Conservation (phyloP, 2,329 filamentous ascomycete genomes). For the Colletotrichum sp. region DNA sequence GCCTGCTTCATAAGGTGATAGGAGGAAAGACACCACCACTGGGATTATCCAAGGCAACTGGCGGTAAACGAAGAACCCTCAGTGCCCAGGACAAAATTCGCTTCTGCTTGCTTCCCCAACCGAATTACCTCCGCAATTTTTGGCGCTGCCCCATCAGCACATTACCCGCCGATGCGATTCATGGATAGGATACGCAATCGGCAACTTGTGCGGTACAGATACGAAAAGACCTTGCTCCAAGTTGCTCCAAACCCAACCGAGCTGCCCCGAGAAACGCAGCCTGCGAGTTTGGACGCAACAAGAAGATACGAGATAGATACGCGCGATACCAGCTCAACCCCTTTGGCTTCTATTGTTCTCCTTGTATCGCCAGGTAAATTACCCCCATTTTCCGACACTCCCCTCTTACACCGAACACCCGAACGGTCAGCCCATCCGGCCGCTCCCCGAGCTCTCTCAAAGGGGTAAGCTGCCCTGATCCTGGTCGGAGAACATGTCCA, state of each 20-base stretch:
- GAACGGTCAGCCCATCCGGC: constrained; percentile 12
- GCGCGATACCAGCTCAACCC: neutral
- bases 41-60: neutral
- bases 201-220: neutral
- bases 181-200: neutral
- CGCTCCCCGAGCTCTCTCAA: constrained; percentile 8
- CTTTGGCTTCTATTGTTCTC: neutral
- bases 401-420: neutral
- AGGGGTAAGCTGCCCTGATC: constrained; percentile 5
- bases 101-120: neutral
- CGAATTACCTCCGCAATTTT: neutral
- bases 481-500: neutral
- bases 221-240: neutral
- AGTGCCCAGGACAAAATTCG: neutral
- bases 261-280: neutral
- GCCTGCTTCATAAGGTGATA: neutral
- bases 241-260: neutral
- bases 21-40: neutral
- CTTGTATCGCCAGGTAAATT: neutral
- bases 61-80: neutral
- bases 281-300: neutral
- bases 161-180: neutral
- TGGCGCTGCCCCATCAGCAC: neutral
- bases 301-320: neutral
- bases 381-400: neutral